Percentiles rank a stretch among this genome's conserved stretches.
These are phyloP conservation scores for Tetrapyrgos nigripes DNA, from an alignment of 1,284 basidiomycete genomes.

Conservation along the genomic window DNA sequence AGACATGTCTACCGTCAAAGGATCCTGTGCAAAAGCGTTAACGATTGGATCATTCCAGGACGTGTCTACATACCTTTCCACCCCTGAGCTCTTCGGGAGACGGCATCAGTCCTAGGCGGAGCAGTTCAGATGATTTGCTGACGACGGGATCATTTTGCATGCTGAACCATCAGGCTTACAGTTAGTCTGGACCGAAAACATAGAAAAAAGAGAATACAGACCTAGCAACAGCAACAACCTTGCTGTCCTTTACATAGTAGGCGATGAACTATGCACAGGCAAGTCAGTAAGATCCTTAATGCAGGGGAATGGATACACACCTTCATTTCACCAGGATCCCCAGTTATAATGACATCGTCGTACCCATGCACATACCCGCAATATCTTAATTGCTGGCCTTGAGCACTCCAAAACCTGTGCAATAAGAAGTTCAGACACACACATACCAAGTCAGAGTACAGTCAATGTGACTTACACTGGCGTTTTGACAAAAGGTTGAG, in stretches of 20 bases:
- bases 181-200: conserved; percentile 9
- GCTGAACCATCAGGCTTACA: conserved; percentile 43
- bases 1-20: conserved; percentile 51
- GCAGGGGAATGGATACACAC: conserved; percentile 38
- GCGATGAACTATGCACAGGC: conserved; percentile 75
- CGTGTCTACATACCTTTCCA: conserved; percentile 55
- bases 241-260: conserved; percentile 83
- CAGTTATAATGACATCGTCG: conserved; percentile 82
- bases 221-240: conserved; percentile 85
- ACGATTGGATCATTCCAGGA: background rate
- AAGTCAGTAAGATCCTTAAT: background rate
- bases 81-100: conserved; percentile 74
- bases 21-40: conserved; percentile 35
- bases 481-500: conserved; percentile 77
- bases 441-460: background rate
- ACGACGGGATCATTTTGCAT: conserved; percentile 89
- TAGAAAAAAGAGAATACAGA: conserved; percentile 29
- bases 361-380: conserved; percentile 73
- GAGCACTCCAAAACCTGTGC: conserved; percentile 22
- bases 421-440: background rate
- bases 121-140: conserved; percentile 81
- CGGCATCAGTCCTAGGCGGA: conserved; percentile 85
- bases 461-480: too few relatives aligned
- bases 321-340: conserved; percentile 82
- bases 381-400: conserved; percentile 85